Evolutionary conservation across 2,329 filamentous ascomycete genomes (phyloP).

Genomic region (Penicillium sclerotigenum): DNA sequence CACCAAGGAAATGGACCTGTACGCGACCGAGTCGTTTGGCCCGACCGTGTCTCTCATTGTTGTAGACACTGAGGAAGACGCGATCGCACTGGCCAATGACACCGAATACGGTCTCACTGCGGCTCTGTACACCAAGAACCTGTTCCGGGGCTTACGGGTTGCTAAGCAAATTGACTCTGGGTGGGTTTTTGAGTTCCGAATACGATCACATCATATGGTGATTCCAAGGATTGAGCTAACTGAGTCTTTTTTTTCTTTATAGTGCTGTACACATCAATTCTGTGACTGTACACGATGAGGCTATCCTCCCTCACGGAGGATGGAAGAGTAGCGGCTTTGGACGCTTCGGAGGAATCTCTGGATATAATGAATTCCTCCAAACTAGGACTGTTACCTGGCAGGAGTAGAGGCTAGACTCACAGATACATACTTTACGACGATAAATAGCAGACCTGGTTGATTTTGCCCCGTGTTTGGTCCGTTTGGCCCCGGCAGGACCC

Average conservation of each 20-base stretch:
- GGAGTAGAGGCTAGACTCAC: conserved; percentile 24
- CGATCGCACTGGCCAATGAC: conserved; percentile 71
- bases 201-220: neutral
- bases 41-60: conserved; percentile 67
- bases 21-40: conserved; percentile 72
- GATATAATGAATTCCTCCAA: conserved; percentile 60
- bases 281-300: conserved; percentile 64
- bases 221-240: conserved; percentile 1
- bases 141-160: conserved; percentile 58
- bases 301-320: conserved; percentile 63
- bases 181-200: conserved; percentile 27
- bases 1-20: conserved; percentile 70
- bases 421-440: neutral
- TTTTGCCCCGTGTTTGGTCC: neutral
- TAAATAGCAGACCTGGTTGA: neutral
- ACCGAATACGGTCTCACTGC: conserved; percentile 73
- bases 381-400: conserved; percentile 63
- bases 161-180: conserved; percentile 65
- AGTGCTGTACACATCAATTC: conserved; percentile 53
- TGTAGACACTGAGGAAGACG: conserved; percentile 64
- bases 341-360: conserved; percentile 54
- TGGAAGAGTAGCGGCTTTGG: conserved; percentile 56
- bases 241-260: neutral
- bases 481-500: neutral
- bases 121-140: conserved; percentile 69